Conservation (phyloP, 1,284 basidiomycete species). For the Flammula alnicola region DNA sequence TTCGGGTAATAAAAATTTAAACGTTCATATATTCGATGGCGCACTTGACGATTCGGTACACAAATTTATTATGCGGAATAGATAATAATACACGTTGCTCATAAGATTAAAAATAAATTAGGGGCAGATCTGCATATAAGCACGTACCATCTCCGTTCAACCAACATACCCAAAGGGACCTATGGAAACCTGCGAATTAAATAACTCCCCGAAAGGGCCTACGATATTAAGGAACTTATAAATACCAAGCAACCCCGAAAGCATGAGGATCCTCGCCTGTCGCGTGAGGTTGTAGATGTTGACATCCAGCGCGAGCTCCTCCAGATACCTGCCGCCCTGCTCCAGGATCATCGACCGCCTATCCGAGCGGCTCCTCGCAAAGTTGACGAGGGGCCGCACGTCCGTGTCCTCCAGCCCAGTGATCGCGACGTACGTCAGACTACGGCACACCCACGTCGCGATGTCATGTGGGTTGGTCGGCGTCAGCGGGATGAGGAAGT, state of each 20-base stretch:
- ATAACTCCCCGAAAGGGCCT: constrained; percentile 18
- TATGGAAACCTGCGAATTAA: neutral
- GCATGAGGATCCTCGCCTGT: constrained; percentile 17
- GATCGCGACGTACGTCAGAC: constrained; percentile 17
- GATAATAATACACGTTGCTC: no score
- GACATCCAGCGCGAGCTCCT: constrained; percentile 14
- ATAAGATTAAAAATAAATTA: no score
- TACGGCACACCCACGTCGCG: constrained; percentile 18
- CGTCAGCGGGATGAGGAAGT: constrained; percentile 19
- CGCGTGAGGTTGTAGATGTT: constrained; percentile 17
- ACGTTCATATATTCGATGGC: no score
- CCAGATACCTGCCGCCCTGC: constrained; percentile 11
- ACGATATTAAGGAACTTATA: constrained; percentile 13
- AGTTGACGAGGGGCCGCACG: constrained; percentile 17
- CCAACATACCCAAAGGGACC: no score
- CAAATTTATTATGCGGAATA: no score
- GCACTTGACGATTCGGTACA: no score
- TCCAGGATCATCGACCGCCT: neutral
- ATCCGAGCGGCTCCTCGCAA: constrained; percentile 14
- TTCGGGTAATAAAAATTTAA: no score
- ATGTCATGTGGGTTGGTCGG: constrained; percentile 7
- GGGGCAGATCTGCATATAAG: no score
- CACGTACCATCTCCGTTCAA: no score
- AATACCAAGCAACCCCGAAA: constrained; percentile 17
- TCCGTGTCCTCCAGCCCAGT: constrained; percentile 17